Conservation (phyloP, 768 basidiomycete genomes). For the Mycena rebaudengoi region DNA sequence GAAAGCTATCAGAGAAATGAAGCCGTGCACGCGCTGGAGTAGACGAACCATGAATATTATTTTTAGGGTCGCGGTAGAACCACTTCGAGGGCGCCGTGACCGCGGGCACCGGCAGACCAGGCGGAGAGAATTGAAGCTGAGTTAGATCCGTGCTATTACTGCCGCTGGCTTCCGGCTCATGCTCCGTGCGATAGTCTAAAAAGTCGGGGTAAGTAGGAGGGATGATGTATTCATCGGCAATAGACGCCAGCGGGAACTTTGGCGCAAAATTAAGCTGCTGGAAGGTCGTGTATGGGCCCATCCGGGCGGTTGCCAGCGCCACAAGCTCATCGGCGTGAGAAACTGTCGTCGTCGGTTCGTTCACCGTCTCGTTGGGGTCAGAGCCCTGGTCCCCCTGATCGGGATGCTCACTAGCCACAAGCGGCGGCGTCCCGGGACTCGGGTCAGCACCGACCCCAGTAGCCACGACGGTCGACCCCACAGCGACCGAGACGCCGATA, state of each 20-base stretch:
- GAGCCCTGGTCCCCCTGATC: slow-evolving; percentile 42
- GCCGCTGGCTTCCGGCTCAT: slow-evolving; percentile 65
- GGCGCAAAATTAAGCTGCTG: slow-evolving; percentile 90
- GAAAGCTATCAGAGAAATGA: slow-evolving; percentile 17
- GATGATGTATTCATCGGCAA: slow-evolving; percentile 91
- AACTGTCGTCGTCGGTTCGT: slow-evolving; percentile 45
- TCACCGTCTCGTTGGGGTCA: slow-evolving; percentile 34
- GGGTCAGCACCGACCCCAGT: slow-evolving; percentile 43
- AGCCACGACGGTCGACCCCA: slow-evolving; percentile 44
- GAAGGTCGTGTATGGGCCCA: slow-evolving; percentile 90
- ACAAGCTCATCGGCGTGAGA: slow-evolving; percentile 72
- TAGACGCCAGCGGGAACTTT: slow-evolving; percentile 85
- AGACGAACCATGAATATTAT: slow-evolving; percentile 74
- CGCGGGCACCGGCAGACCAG: slow-evolving; percentile 78
- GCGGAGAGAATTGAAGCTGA: slow-evolving; percentile 78
- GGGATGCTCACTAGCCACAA: slow-evolving; percentile 54
- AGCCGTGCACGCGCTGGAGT: background rate
- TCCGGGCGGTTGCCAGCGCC: slow-evolving; percentile 71
- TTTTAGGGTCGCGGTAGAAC: slow-evolving; percentile 88
- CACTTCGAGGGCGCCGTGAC: slow-evolving; percentile 76
- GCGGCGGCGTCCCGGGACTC: slow-evolving; percentile 46
- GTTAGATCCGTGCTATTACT: slow-evolving; percentile 54
- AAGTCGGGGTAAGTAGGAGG: slow-evolving; percentile 89
- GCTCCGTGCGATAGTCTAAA: slow-evolving; percentile 68
- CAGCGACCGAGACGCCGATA: slow-evolving; percentile 66